These are phyloP conservation scores for Fraxinus pennsylvanica DNA, from an alignment of 257 asterid genomes.

Conservation along the genomic window DNA sequence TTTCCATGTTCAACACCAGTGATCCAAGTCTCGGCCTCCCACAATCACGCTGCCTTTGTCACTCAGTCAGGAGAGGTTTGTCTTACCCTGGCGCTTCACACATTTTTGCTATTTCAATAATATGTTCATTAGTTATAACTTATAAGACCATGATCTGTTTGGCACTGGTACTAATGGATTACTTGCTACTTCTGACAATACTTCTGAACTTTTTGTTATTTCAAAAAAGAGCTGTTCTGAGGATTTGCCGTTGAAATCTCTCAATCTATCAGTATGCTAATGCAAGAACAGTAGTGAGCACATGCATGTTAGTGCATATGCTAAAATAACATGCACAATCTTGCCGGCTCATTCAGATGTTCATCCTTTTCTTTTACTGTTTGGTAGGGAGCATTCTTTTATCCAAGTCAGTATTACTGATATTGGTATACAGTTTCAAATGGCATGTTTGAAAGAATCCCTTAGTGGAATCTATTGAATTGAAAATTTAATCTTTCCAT, in stretches of 20 bases:
- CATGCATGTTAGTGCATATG: slow-evolving; percentile 19
- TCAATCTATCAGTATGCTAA: not conserved
- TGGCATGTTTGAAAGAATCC: not conserved
- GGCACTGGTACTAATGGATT: not conserved
- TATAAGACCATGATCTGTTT: slow-evolving; percentile 3
- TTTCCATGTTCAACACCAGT: slow-evolving; percentile 65
- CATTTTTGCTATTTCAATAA: slow-evolving; percentile 14
- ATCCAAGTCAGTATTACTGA: slow-evolving; percentile 4
- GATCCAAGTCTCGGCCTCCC: slow-evolving; percentile 75
- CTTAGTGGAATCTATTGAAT: not conserved
- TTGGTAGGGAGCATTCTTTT: not conserved
- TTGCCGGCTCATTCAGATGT: not conserved
- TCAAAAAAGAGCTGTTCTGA: not conserved
- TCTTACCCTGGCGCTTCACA: slow-evolving; percentile 1
- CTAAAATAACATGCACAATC: not conserved
- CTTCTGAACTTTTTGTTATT: not conserved
- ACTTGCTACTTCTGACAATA: not conserved
- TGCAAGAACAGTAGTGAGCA: not conserved
- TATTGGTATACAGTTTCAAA: not conserved
- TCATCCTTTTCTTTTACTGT: slow-evolving; percentile 2
- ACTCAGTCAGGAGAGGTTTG: slow-evolving; percentile 75
- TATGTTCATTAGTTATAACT: not conserved
- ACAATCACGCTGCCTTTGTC: slow-evolving; percentile 86
- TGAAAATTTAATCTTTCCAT: not conserved
- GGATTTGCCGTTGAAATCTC: not conserved